These are phyloP conservation scores for Blastocystis sp. DNA, from an alignment of 352 stramenopile genomes.

Conservation along the genomic window DNA sequence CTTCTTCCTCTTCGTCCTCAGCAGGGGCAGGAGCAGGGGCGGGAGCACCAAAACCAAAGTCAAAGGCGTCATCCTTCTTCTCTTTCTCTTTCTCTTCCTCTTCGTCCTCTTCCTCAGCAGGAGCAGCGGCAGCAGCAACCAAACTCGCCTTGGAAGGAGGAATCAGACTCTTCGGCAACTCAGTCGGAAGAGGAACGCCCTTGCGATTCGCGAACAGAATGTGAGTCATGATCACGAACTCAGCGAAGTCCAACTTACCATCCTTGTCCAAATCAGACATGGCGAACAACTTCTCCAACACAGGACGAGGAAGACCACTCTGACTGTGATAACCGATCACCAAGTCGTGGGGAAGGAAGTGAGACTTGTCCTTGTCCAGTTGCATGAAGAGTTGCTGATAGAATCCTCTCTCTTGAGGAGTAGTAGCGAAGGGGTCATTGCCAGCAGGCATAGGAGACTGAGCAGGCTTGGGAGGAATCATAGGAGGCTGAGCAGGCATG, in stretches of 20 bases:
- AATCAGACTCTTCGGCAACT: slow-evolving; percentile 24
- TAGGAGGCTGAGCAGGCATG: background rate
- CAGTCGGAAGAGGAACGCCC: slow-evolving; percentile 18
- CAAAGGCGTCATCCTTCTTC: background rate
- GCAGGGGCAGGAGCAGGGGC: background rate
- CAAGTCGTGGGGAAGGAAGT: slow-evolving; percentile 15
- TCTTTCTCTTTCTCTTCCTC: background rate
- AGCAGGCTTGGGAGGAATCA: background rate
- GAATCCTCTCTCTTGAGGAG: background rate
- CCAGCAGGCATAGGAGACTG: background rate
- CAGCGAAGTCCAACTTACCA: slow-evolving; percentile 25
- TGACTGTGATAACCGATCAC: slow-evolving; percentile 62
- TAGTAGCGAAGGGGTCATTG: background rate
- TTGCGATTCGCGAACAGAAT: slow-evolving; percentile 3
- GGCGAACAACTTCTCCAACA: slow-evolving; percentile 14
- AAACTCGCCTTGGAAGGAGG: slow-evolving; percentile 31
- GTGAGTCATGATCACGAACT: slow-evolving; percentile 37
- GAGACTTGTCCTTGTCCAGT: slow-evolving; percentile 52
- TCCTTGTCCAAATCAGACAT: slow-evolving; percentile 53
- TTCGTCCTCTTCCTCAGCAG: too few relatives aligned
- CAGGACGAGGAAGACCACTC: slow-evolving; percentile 31
- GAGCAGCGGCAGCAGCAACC: background rate
- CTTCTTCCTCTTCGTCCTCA: background rate
- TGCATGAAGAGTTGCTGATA: slow-evolving; percentile 58
- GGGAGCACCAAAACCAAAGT: background rate